Evolutionary conservation across 371 early-diverging fungal species (phyloP).

Genomic region (Mucor saturninus): DNA sequence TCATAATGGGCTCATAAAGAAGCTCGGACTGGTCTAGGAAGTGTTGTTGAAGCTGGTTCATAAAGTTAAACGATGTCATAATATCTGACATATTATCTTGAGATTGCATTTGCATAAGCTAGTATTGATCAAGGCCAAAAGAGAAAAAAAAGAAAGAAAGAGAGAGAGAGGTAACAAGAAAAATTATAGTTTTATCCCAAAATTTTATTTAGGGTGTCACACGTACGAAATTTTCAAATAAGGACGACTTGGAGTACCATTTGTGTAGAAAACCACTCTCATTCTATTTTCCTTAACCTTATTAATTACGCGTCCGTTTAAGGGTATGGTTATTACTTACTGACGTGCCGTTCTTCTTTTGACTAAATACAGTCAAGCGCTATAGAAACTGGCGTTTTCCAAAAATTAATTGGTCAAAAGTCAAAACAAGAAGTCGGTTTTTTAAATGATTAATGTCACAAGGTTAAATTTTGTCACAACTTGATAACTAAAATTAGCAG

Average conservation of each 20-base stretch:
- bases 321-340: no score
- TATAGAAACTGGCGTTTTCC: constrained; percentile 1
- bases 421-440: background rate
- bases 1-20: background rate
- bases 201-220: no score
- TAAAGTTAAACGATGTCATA: constrained; percentile 5
- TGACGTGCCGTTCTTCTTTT: no score
- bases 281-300: no score
- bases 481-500: background rate
- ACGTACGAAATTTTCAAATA: no score
- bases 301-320: no score
- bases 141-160: background rate
- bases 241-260: no score
- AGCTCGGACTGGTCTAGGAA: background rate
- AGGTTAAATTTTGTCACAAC: background rate
- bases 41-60: background rate
- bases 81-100: constrained; percentile 6
- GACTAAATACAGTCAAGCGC: background rate
- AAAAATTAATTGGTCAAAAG: constrained; percentile 4
- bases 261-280: no score
- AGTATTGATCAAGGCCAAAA: background rate
- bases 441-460: background rate
- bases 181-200: no score
- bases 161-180: background rate
- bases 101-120: background rate